phyloP scores from a whole-genome alignment of 306 rosid species.

The Betula pendula region DNA sequence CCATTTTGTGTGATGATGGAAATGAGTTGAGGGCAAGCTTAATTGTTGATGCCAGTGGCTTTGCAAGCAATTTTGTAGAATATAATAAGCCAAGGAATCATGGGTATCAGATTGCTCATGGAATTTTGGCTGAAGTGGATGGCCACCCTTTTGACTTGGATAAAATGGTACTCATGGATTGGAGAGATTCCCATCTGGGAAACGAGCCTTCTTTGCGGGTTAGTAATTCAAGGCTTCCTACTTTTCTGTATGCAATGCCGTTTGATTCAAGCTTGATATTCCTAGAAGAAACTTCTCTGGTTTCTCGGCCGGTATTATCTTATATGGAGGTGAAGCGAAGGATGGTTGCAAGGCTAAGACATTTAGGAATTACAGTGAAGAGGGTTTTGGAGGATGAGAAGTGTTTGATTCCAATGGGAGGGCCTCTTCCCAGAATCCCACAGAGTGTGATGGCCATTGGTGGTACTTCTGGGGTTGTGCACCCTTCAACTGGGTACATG shows the following conservation, averaged over 20 bases:
- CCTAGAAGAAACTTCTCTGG: conserved; percentile 85
- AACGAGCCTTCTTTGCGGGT: conserved; percentile 65
- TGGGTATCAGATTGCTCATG: conserved; percentile 85
- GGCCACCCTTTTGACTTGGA: conserved; percentile 78
- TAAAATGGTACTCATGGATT: conserved; percentile 71
- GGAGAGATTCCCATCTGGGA: conserved; percentile 76
- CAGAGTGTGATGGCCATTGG: conserved; percentile 77
- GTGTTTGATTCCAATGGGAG: conserved; percentile 96
- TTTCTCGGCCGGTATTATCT: conserved; percentile 66
- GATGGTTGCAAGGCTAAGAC: conserved; percentile 85
- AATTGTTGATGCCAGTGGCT: conserved; percentile 84
- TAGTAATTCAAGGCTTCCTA: conserved; percentile 55
- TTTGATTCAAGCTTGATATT: conserved; percentile 68
- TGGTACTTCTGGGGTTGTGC: conserved; percentile 74
- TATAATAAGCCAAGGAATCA: conserved; percentile 50
- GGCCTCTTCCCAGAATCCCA: conserved; percentile 70
- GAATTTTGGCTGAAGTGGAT: conserved; percentile 76
- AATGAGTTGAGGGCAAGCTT: conserved; percentile 56
- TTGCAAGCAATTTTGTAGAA: conserved; percentile 47
- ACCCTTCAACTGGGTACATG: conserved; percentile 90
- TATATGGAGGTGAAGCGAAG: conserved; percentile 61
- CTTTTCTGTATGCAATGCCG: conserved; percentile 94
- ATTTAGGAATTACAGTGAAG: conserved; percentile 71
- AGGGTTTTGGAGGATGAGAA: conserved; percentile 73
- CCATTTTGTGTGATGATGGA: conserved; percentile 62